These are phyloP conservation scores for Vaucheria bursata DNA, from an alignment of 352 stramenopile genomes.

Conservation along the genomic window DNA sequence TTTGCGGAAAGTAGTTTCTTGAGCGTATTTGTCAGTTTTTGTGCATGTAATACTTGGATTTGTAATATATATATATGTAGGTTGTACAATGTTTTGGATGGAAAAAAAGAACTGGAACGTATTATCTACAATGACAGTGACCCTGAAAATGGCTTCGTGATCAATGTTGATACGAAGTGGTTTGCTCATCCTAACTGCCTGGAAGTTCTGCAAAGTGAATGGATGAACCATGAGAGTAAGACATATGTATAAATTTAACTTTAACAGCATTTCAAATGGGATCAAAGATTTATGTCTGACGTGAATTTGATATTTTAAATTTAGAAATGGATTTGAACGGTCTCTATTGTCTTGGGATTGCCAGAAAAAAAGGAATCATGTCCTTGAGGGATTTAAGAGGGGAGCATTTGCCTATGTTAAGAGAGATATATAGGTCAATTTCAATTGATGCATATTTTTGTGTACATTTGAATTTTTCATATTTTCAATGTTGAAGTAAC, in stretches of 20 bases:
- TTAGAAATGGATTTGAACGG: conserved; percentile 12
- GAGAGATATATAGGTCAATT: conserved; percentile 38
- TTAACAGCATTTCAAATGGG: too few species aligned
- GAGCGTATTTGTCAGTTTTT: too few species aligned
- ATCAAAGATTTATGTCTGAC: too few species aligned
- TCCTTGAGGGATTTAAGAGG: conserved; percentile 24
- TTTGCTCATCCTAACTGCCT: conserved; percentile 20
- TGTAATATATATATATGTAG: neutral
- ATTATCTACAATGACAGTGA: conserved; percentile 32
- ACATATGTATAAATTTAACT: too few species aligned
- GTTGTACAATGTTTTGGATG: conserved; percentile 40
- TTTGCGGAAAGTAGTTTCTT: too few species aligned
- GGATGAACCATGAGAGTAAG: conserved; percentile 13
- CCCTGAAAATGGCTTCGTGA: conserved; percentile 34
- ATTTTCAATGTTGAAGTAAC: too few species aligned
- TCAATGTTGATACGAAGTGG: conserved; percentile 48
- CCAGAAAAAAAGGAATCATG: conserved; percentile 12
- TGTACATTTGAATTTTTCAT: too few species aligned
- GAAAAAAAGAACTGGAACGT: conserved; percentile 39
- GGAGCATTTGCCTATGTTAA: conserved; percentile 34
- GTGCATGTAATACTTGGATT: conserved; percentile 28
- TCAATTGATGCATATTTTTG: too few species aligned
- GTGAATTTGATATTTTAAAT: too few species aligned
- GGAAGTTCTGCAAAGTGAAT: conserved; percentile 20
- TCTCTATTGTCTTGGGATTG: conserved; percentile 38